Percentiles rank a stretch among this genome's conserved stretches.
Evolutionary conservation across 2,329 filamentous ascomycete species (phyloP).

Genomic region (Elsinoe arachidis): DNA sequence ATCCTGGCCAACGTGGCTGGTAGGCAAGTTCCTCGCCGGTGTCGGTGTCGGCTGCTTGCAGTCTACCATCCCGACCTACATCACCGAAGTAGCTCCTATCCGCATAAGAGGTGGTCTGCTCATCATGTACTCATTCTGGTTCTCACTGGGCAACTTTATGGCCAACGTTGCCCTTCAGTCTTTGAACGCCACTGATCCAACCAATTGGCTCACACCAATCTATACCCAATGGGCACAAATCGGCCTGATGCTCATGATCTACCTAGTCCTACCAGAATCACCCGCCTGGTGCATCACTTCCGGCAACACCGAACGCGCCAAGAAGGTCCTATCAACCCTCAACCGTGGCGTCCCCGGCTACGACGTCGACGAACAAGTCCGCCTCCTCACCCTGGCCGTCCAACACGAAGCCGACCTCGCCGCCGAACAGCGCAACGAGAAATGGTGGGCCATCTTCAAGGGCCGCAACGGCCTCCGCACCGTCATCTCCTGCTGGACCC

Average conservation of each 20-base stretch:
- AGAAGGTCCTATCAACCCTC: not conserved
- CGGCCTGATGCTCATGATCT: conserved; percentile 7
- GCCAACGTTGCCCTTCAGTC: not conserved
- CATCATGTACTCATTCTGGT: conserved; percentile 5
- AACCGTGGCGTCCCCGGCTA: not conserved
- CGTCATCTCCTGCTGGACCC: not conserved
- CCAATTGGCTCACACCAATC: not conserved
- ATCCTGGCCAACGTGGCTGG: not conserved
- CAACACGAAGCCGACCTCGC: conserved; percentile 1
- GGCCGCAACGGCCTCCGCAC: not conserved
- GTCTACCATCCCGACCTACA: conserved; percentile 1
- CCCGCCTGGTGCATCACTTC: conserved; percentile 3
- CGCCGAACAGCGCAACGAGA: not conserved
- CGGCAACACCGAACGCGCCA: not conserved
- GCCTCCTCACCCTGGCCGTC: not conserved
- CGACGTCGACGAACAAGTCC: conserved; percentile 3
- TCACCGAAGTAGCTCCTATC: not conserved
- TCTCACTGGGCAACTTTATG: not conserved
- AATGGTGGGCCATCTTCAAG: conserved; percentile 10
- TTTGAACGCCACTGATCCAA: not conserved
- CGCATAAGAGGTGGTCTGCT: not conserved
- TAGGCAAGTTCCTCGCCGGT: not conserved
- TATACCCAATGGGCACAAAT: conserved; percentile 1
- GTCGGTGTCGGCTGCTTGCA: conserved; percentile 1
- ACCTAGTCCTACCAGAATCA: not conserved